These are phyloP conservation scores for Chrysoporthe cubensis DNA, from an alignment of 2,329 filamentous ascomycete species.

Conservation along the genomic window DNA sequence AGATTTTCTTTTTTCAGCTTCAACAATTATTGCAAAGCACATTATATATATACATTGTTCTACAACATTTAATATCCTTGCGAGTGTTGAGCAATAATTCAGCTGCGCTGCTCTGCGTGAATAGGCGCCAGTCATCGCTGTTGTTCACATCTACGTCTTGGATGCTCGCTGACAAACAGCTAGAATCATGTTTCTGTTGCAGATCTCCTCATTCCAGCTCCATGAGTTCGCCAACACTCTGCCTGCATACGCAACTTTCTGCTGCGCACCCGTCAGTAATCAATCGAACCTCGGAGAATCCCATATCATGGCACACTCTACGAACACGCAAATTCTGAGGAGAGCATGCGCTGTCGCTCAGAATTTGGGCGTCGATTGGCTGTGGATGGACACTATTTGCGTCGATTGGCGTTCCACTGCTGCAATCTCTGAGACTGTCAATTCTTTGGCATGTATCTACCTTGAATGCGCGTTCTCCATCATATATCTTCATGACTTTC, in stretches of 20 bases:
- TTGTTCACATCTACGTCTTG: no score
- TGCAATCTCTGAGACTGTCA: slow-evolving; percentile 14
- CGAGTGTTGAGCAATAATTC: no score
- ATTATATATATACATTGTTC: no score
- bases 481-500: slow-evolving; percentile 14
- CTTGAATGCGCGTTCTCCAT: not conserved
- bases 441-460: not conserved
- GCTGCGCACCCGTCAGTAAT: not conserved
- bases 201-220: not conserved
- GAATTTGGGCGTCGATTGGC: not conserved
- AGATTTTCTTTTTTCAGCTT: no score
- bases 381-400: slow-evolving; percentile 16
- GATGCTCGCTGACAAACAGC: no score
- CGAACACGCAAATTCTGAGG: no score
- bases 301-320: no score
- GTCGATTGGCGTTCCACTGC: slow-evolving; percentile 12
- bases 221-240: not conserved
- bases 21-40: no score
- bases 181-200: slow-evolving; percentile 10
- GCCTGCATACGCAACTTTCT: slow-evolving; percentile 10
- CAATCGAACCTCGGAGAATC: not conserved
- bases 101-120: no score
- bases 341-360: slow-evolving; percentile 3
- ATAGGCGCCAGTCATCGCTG: no score
- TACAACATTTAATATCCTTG: no score